A percentile compares a stretch with the other conserved stretches of the same genome.
phyloP scores from a whole-genome alignment of 2,329 filamentous ascomycete species.

The Colletotrichum shisoi region DNA sequence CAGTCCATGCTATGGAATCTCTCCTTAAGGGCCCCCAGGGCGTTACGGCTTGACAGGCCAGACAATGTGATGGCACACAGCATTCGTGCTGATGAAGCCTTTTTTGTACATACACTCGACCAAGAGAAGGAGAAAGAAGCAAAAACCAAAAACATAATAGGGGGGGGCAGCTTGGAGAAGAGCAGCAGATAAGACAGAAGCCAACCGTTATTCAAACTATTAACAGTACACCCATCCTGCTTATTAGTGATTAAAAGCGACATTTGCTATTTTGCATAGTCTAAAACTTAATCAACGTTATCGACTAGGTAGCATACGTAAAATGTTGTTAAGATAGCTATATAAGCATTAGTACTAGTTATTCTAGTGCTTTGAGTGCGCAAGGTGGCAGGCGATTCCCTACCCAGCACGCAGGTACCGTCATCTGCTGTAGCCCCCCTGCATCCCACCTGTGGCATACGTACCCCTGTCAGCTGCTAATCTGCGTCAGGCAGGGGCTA shows the following conservation, averaged over 20 bases:
- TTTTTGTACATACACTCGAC: slow-evolving; percentile 34
- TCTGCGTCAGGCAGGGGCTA: neutral
- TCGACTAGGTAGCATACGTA: too few relatives aligned
- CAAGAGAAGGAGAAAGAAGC: slow-evolving; percentile 20
- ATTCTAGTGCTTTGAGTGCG: too few relatives aligned
- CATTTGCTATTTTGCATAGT: neutral
- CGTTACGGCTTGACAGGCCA: slow-evolving; percentile 22
- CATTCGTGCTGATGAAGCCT: slow-evolving; percentile 12
- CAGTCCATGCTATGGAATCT: slow-evolving; percentile 38
- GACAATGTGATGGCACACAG: slow-evolving; percentile 29
- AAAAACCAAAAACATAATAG: slow-evolving; percentile 35
- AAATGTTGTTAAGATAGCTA: too few relatives aligned
- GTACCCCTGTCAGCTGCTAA: slow-evolving; percentile 8
- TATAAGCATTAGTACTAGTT: neutral
- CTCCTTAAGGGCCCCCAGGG: slow-evolving; percentile 22
- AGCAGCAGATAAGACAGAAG: slow-evolving; percentile 22
- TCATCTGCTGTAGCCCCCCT: slow-evolving; percentile 9
- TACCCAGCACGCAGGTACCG: slow-evolving; percentile 16
- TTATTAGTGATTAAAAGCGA: neutral
- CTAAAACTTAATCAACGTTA: too few relatives aligned
- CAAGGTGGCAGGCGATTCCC: neutral
- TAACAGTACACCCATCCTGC: neutral
- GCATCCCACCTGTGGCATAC: neutral
- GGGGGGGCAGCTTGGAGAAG: slow-evolving; percentile 29
- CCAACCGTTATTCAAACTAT: slow-evolving; percentile 23